phyloP scores from a whole-genome alignment of 176 grass and related monocot genomes.

The Cenchrus americanus region DNA sequence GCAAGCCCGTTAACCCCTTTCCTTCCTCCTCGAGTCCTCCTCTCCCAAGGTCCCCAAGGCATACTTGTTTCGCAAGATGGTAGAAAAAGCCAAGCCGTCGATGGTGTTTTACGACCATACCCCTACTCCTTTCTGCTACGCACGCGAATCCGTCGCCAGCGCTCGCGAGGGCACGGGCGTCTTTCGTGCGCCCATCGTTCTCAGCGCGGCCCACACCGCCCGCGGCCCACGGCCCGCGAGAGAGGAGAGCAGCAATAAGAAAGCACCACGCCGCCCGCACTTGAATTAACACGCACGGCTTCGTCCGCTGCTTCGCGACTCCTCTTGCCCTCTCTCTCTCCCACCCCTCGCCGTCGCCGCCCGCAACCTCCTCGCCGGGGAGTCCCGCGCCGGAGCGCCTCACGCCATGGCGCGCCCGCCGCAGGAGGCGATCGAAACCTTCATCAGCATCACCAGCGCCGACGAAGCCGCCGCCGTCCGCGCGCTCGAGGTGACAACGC shows the following conservation, averaged over 20 bases:
- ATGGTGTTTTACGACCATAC: neutral
- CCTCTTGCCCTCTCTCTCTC: constrained; percentile 9
- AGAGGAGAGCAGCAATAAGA: neutral
- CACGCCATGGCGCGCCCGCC: constrained; percentile 55
- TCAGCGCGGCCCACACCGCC: neutral
- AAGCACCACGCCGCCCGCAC: constrained; percentile 5
- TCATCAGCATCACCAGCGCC: constrained; percentile 80
- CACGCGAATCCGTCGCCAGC: neutral
- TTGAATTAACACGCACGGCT: constrained; percentile 41
- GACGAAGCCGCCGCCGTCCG: constrained; percentile 64
- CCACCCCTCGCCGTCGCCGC: constrained; percentile 2
- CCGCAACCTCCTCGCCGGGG: constrained; percentile 19
- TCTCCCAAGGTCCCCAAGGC: neutral
- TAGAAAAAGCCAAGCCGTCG: neutral
- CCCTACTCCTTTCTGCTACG: neutral
- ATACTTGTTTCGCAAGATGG: constrained; percentile 35
- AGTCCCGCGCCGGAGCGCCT: neutral
- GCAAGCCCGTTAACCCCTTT: neutral
- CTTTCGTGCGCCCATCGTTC: neutral
- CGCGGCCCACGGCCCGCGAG: constrained; percentile 10
- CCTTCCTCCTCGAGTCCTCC: neutral
- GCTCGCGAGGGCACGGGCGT: neutral
- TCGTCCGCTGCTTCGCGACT: constrained; percentile 41
- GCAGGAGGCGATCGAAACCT: constrained; percentile 86
- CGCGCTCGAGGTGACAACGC: constrained; percentile 75